These are phyloP conservation scores for Yamadazyma diospyri DNA, from an alignment of 1,139 yeast genomes.

Conservation along the genomic window DNA sequence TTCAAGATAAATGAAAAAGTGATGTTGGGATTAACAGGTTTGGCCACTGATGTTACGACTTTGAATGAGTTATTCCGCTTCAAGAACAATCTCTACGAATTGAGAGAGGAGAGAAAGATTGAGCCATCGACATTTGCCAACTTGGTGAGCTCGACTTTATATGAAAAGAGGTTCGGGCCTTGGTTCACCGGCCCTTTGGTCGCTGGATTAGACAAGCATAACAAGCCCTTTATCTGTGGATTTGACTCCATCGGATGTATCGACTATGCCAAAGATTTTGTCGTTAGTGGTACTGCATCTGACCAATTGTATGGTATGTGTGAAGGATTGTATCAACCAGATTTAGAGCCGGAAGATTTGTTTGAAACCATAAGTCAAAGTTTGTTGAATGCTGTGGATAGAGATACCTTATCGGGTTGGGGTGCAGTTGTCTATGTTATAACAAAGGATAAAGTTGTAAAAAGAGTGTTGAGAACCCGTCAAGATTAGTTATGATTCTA, in stretches of 20 bases:
- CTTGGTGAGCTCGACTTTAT: slow-evolving; percentile 83
- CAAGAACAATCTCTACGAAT: slow-evolving; percentile 83
- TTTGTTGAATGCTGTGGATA: slow-evolving; percentile 87
- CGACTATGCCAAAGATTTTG: slow-evolving; percentile 91
- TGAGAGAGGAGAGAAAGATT: slow-evolving; percentile 86
- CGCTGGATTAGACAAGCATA: slow-evolving; percentile 85
- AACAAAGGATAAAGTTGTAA: slow-evolving; percentile 87
- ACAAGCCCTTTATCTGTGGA: slow-evolving; percentile 88
- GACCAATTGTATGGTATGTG: slow-evolving; percentile 99
- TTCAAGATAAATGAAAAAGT: slow-evolving; percentile 79
- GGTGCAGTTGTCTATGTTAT: slow-evolving; percentile 94
- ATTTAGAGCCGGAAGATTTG: slow-evolving; percentile 89
- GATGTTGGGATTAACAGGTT: slow-evolving; percentile 87
- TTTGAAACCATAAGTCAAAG: slow-evolving; percentile 97
- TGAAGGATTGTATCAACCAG: slow-evolving; percentile 93
- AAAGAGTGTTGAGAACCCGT: slow-evolving; percentile 85
- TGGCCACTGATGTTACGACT: slow-evolving; percentile 91
- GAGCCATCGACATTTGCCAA: slow-evolving; percentile 95
- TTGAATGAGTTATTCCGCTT: slow-evolving; percentile 76
- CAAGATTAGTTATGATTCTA: slow-evolving; percentile 54
- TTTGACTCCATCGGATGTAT: slow-evolving; percentile 96
- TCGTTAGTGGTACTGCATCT: slow-evolving; percentile 94
- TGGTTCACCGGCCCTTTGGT: slow-evolving; percentile 96
- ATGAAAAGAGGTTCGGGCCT: slow-evolving; percentile 93
- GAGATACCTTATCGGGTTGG: slow-evolving; percentile 98